Evolutionary conservation across 2,329 filamentous ascomycete species (phyloP), one percentile per base, ranked within the genome.

Genomic region (Cladosporium sp.): DNA sequence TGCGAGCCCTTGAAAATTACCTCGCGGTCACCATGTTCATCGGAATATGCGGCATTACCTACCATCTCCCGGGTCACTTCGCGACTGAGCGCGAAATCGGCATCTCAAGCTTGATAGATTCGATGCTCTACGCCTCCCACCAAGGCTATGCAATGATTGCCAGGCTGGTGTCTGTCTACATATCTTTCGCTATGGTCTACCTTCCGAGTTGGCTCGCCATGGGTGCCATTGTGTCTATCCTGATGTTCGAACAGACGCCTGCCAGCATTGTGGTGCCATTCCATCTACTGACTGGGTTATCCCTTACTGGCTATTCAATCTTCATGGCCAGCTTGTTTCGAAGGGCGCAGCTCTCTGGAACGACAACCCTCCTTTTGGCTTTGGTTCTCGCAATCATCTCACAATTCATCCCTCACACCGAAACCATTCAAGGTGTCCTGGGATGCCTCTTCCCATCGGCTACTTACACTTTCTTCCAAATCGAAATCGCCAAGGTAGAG

Each of bases 61-160:
- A 95, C 64, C 90, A 96, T 61, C 75, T 95, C 51, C 88, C 88
- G 0, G 91, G 91, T 7, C 83, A 91, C 60, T 84, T 95, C 64
- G 90, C 91, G 7, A 83, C 84, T 1, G 91, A 96, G 69, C 77
- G 91, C 48, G 91, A 96, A 71, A 76, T 82, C 12, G 91, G 90
- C 51, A 93, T 95, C 78, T 88, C 87, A 4, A 87, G 90, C 55
- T 75, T 96, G 27, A 82, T 96, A 38, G 91, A 96, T 67, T 85
- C 88, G 49, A 95, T 95, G 88, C 91, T 93, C 75, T 85, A 88
- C 1, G 87, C 86, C 49, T 76, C 77, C 46, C 77, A 77, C 40
- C 74, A 80, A 36, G 94, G 88, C 87, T 77, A 88, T 61, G 82
- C 86, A 7, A 88, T 92, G 69, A 80, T 82, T 22, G 84, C 86